Evolutionary conservation across 73 alveolate genomes (phyloP).

Genomic region (Stentor coeruleus): DNA sequence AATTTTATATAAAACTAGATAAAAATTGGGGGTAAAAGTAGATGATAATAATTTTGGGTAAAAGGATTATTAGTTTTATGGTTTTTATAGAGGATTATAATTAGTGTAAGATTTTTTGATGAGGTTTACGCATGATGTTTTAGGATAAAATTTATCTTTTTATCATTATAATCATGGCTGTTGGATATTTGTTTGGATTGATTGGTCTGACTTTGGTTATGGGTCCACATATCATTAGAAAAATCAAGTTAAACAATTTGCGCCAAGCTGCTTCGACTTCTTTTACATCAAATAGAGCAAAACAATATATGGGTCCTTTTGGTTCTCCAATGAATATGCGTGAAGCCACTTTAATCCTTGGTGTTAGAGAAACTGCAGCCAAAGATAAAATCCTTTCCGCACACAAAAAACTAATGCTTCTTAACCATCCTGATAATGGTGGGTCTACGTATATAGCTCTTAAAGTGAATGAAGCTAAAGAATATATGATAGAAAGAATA

Average conservation of each 20-base stretch:
- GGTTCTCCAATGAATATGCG: slow-evolving; percentile 54
- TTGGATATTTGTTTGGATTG: too few relatives aligned
- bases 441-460: slow-evolving; percentile 84
- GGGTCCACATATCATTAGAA: too few relatives aligned
- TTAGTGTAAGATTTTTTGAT: too few relatives aligned
- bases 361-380: slow-evolving; percentile 59
- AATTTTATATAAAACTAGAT: neutral
- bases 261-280: neutral
- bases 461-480: slow-evolving; percentile 91
- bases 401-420: slow-evolving; percentile 73
- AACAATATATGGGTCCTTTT: slow-evolving; percentile 65
- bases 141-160: too few relatives aligned
- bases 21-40: too few relatives aligned
- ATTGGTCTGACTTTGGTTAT: too few relatives aligned
- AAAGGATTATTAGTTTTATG: too few relatives aligned
- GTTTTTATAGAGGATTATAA: too few relatives aligned
- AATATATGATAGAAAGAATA: slow-evolving; percentile 23
- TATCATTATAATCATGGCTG: too few relatives aligned
- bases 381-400: slow-evolving; percentile 52
- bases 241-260: too few relatives aligned
- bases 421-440: slow-evolving; percentile 90
- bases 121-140: too few relatives aligned
- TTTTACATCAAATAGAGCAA: neutral
- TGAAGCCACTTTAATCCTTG: slow-evolving; percentile 80
- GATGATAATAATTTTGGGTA: too few relatives aligned